A percentile compares a stretch with the other conserved stretches of the same genome.
These are phyloP conservation scores for Selenicereus undatus DNA, from an alignment of 148 eudicot species.

Conservation along the genomic window DNA sequence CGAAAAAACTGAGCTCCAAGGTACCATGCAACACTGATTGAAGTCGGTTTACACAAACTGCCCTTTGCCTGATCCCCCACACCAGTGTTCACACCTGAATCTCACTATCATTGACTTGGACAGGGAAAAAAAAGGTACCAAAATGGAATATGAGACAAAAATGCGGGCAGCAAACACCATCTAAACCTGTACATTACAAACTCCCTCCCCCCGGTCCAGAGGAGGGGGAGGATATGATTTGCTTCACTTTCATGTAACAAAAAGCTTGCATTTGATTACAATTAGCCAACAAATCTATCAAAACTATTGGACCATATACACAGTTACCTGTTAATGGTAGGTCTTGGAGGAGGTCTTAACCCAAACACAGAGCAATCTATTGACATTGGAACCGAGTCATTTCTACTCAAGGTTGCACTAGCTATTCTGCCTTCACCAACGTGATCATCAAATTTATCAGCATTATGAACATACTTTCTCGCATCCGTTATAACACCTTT, in stretches of 20 bases:
- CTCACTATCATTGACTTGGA: not conserved
- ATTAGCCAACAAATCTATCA: slow-evolving; percentile 5
- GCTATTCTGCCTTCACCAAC: slow-evolving; percentile 46
- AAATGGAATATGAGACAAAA: not conserved
- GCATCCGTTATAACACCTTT: too few species aligned
- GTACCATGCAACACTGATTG: not conserved
- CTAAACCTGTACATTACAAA: not conserved
- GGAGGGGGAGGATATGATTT: not conserved
- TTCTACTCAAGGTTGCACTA: slow-evolving; percentile 49
- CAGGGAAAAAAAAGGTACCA: not conserved
- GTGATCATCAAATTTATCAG: slow-evolving; percentile 54
- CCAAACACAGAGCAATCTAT: slow-evolving; percentile 79
- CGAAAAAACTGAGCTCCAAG: not conserved
- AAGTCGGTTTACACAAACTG: too few species aligned
- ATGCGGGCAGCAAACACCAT: not conserved
- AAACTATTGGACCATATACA: not conserved
- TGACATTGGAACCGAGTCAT: slow-evolving; percentile 68
- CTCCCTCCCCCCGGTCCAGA: too few species aligned
- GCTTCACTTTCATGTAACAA: too few species aligned
- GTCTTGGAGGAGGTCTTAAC: slow-evolving; percentile 67
- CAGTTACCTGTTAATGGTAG: slow-evolving; percentile 85
- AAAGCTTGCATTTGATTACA: not conserved
- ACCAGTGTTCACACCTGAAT: not conserved
- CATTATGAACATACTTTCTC: slow-evolving; percentile 33
- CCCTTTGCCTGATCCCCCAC: not conserved